Percentiles rank a stretch among this genome's conserved stretches.
phyloP scores from a whole-genome alignment of 2,329 filamentous ascomycete species.

The Colletotrichum chrysophilum region DNA sequence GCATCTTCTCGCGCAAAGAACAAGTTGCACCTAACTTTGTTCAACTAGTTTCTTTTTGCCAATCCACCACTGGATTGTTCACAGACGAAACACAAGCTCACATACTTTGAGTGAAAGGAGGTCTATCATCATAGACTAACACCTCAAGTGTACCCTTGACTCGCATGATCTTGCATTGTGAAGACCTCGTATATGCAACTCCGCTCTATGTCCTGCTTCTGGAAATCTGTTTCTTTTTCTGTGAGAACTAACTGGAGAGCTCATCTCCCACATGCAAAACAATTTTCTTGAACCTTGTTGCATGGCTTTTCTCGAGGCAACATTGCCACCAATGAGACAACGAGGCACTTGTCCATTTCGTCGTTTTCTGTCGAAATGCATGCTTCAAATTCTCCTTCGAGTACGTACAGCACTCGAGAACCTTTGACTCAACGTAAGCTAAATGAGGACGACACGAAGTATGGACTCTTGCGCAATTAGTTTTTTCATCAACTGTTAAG shows the following conservation, averaged over 20 bases:
- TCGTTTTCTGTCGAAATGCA: not conserved
- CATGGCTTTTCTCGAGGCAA: not conserved
- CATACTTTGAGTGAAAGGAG: not conserved
- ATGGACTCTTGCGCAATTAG: not conserved
- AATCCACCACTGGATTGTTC: accelerated
- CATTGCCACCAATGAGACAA: accelerated
- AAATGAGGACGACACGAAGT: not conserved
- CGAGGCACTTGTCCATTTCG: not conserved
- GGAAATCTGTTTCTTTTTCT: not conserved
- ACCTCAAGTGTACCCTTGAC: not conserved
- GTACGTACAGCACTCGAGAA: not conserved
- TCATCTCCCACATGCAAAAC: not conserved
- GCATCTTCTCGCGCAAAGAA: not conserved
- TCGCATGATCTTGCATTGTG: not conserved
- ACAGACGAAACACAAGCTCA: not conserved
- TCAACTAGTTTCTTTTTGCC: not conserved
- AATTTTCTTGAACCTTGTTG: accelerated
- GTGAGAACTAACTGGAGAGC: not conserved
- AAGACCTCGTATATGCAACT: not conserved
- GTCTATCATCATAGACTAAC: not conserved
- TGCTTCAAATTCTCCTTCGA: not conserved
- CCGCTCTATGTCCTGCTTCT: not conserved
- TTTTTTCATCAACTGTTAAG: not conserved
- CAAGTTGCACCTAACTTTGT: not conserved
- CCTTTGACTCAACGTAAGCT: not conserved